phyloP scores from a whole-genome alignment of 768 basidiomycete species.

The Termitomyces sp. region DNA sequence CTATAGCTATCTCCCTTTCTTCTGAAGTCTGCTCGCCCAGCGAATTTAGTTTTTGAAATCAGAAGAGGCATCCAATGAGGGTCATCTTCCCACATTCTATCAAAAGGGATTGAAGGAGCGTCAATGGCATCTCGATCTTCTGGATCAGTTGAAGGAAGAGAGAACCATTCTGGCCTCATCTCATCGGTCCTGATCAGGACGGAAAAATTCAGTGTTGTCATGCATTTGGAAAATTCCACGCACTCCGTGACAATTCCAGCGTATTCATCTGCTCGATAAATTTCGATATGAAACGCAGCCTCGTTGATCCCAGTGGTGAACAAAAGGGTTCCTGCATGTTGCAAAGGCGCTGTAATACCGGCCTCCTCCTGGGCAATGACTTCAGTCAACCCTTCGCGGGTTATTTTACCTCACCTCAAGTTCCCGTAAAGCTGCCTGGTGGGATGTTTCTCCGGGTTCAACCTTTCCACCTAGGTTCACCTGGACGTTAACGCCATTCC shows the following conservation, averaged over 20 bases:
- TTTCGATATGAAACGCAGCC: conserved; percentile 64
- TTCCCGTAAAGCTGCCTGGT: conserved; percentile 73
- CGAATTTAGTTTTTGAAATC: conserved; percentile 30
- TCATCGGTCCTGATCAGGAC: conserved; percentile 67
- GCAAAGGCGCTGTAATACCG: conserved; percentile 61
- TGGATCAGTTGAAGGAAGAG: conserved; percentile 17
- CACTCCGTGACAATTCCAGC: conserved; percentile 63
- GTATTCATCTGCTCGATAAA: conserved; percentile 62
- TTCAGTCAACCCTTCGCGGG: neutral
- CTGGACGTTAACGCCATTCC: neutral
- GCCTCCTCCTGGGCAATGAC: conserved; percentile 64
- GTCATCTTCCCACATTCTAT: conserved; percentile 36
- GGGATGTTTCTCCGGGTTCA: conserved; percentile 62
- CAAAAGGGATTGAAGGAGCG: conserved; percentile 20
- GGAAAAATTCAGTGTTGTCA: neutral
- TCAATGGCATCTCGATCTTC: neutral
- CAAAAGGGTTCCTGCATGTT: conserved; percentile 57
- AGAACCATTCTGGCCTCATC: conserved; percentile 84
- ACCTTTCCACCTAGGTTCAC: conserved; percentile 60
- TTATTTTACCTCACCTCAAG: conserved; percentile 36
- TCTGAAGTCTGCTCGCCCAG: conserved; percentile 40
- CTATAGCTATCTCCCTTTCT: conserved; percentile 23
- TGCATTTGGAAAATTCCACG: conserved; percentile 15
- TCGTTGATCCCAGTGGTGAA: conserved; percentile 52
- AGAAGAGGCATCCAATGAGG: conserved; percentile 65